Evolutionary conservation across 2,329 filamentous ascomycete species (phyloP).

Genomic region (Ascochyta rabiei): DNA sequence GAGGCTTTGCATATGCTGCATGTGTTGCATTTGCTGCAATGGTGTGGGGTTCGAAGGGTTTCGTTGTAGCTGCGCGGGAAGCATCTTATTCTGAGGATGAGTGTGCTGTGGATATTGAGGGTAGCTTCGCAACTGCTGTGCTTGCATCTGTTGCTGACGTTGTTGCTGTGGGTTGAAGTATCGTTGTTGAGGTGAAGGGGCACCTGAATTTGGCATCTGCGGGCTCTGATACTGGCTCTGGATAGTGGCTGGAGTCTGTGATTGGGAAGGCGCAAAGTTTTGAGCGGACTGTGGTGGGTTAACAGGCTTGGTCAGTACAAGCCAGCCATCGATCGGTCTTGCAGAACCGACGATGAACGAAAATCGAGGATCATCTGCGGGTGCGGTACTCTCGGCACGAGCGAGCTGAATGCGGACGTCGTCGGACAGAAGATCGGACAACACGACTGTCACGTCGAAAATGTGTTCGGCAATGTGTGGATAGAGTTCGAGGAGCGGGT

Average conservation of each 20-base stretch:
- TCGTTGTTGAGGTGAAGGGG: constrained; percentile 33
- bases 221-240: constrained; percentile 30
- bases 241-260: constrained; percentile 19
- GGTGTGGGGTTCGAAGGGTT: constrained; percentile 28
- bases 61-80: constrained; percentile 39
- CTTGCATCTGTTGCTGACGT: constrained; percentile 33
- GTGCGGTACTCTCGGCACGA: constrained; percentile 33
- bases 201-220: constrained; percentile 23
- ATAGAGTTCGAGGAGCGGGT: constrained; percentile 46
- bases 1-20: constrained; percentile 40
- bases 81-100: constrained; percentile 32
- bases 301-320: constrained; percentile 47
- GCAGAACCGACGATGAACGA: constrained; percentile 49
- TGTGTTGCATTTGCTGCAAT: constrained; percentile 35
- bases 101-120: constrained; percentile 37
- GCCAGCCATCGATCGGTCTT: constrained; percentile 49
- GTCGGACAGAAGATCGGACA: constrained; percentile 51
- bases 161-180: constrained; percentile 35
- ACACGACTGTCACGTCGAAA: constrained; percentile 51
- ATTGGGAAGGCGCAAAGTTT: constrained; percentile 22
- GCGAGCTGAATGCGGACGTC: constrained; percentile 46
- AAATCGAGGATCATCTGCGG: constrained; percentile 43
- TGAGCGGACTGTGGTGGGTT: constrained; percentile 20
- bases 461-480: constrained; percentile 48
- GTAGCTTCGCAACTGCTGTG: constrained; percentile 34